Percentiles rank a stretch among this genome's conserved stretches.
These are phyloP conservation scores for Suillus americanus DNA, from an alignment of 768 basidiomycete genomes.

Conservation along the genomic window DNA sequence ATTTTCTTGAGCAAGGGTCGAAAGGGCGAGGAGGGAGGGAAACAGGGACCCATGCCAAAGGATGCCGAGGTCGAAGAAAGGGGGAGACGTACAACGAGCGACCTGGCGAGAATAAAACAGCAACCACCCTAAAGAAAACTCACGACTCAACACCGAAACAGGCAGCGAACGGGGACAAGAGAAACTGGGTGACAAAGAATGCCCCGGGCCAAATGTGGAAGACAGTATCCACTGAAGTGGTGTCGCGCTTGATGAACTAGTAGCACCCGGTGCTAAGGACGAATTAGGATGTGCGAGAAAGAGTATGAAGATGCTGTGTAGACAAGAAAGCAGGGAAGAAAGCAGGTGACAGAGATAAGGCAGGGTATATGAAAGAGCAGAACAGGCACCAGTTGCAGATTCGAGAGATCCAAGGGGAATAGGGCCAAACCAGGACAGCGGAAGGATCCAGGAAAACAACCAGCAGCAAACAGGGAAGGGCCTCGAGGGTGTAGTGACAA, in stretches of 20 bases:
- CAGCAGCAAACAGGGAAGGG: neutral
- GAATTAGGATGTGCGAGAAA: neutral
- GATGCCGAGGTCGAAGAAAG: neutral
- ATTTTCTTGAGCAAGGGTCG: neutral
- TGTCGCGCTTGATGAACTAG: neutral
- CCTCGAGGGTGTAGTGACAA: neutral
- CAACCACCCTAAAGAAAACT: neutral
- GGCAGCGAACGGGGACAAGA: neutral
- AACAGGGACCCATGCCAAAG: neutral
- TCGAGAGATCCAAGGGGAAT: neutral
- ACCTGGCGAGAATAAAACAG: neutral
- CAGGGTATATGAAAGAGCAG: neutral
- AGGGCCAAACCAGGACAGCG: neutral
- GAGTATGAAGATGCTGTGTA: neutral
- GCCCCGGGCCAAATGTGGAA: constrained; percentile 1
- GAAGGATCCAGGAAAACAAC: neutral
- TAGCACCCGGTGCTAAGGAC: neutral
- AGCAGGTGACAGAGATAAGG: neutral
- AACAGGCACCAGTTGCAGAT: neutral
- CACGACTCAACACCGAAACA: constrained; percentile 1
- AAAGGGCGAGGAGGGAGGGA: neutral
- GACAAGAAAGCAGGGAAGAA: neutral
- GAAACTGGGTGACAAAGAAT: neutral
- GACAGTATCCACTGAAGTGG: neutral
- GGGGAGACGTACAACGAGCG: neutral